These are phyloP conservation scores for Candida sojae DNA, from an alignment of 1,139 yeast genomes.

Conservation along the genomic window DNA sequence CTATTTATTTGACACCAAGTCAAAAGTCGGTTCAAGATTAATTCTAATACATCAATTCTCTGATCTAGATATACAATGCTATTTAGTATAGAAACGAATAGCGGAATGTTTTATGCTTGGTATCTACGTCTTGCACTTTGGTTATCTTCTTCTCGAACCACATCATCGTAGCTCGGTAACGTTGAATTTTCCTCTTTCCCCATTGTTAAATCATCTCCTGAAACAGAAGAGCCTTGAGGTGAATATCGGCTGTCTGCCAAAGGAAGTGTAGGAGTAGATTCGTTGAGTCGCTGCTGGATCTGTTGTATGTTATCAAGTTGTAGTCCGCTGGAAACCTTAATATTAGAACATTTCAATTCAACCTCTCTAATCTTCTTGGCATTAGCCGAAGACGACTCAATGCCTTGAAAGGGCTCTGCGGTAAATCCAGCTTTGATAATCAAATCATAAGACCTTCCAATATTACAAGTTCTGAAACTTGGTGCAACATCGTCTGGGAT, in stretches of 20 bases:
- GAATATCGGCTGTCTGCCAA: constrained; percentile 6
- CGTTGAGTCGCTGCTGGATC: constrained; percentile 8
- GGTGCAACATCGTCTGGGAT: constrained; percentile 57
- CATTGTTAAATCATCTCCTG: not conserved
- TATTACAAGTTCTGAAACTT: constrained; percentile 59
- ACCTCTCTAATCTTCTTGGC: constrained; percentile 26
- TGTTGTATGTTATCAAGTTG: constrained; percentile 26
- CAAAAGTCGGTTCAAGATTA: no score
- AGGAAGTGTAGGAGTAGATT: not conserved
- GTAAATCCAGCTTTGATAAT: constrained; percentile 49
- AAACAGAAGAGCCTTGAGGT: not conserved
- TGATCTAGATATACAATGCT: no score
- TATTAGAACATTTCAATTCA: constrained; percentile 36
- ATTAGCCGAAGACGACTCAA: constrained; percentile 20
- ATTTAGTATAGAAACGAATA: no score
- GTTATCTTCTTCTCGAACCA: constrained; percentile 24
- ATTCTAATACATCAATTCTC: no score
- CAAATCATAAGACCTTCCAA: constrained; percentile 49
- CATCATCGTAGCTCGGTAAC: constrained; percentile 43
- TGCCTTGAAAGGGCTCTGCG: constrained; percentile 27
- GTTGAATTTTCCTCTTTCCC: constrained; percentile 6
- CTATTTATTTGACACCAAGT: no score
- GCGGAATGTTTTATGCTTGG: constrained; percentile 15
- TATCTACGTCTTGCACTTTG: constrained; percentile 36
- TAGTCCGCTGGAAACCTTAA: constrained; percentile 47